phyloP scores from a whole-genome alignment of 2,329 filamentous ascomycete genomes.

The Coleophoma cylindrospora region DNA sequence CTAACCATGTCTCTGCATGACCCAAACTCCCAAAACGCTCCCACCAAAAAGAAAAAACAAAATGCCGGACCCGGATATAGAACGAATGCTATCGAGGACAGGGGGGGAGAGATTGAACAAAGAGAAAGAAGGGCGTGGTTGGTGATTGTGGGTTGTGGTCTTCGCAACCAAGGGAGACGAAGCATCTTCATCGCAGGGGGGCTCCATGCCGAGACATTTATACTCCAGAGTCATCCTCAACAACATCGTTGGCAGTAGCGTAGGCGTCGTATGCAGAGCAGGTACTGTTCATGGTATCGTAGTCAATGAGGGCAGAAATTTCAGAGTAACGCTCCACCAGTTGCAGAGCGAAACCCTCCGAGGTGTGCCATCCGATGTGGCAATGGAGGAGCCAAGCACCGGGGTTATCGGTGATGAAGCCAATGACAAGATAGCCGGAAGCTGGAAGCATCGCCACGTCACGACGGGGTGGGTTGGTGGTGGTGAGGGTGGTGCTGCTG shows the following conservation, averaged over 20 bases:
- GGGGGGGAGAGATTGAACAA: too few species aligned
- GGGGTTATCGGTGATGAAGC: constrained; percentile 7
- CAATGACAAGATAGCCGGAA: constrained; percentile 8
- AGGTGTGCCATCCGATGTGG: constrained; percentile 41
- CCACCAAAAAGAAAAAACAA: too few species aligned
- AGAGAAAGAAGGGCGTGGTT: too few species aligned
- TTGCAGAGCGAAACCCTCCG: constrained; percentile 41
- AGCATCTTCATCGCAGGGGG: too few species aligned
- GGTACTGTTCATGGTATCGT: constrained; percentile 19
- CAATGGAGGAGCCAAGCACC: constrained; percentile 14
- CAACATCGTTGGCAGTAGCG: constrained; percentile 5
- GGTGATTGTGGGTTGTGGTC: too few species aligned
- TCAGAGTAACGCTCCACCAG: constrained; percentile 33
- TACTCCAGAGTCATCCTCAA: constrained; percentile 16
- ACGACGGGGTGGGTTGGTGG: constrained; percentile 39
- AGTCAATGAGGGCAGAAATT: constrained; percentile 13
- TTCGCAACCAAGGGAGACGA: too few species aligned
- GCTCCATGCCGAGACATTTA: background rate
- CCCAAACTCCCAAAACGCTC: too few species aligned
- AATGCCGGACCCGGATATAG: too few species aligned
- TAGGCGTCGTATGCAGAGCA: constrained; percentile 23
- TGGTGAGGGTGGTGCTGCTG: background rate
- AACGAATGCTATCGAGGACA: too few species aligned
- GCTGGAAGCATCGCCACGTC: constrained; percentile 39
- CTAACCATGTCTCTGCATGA: too few species aligned